phyloP scores from a whole-genome alignment of 805 yeast species.

The Saccharomycopsis lassenensis region DNA sequence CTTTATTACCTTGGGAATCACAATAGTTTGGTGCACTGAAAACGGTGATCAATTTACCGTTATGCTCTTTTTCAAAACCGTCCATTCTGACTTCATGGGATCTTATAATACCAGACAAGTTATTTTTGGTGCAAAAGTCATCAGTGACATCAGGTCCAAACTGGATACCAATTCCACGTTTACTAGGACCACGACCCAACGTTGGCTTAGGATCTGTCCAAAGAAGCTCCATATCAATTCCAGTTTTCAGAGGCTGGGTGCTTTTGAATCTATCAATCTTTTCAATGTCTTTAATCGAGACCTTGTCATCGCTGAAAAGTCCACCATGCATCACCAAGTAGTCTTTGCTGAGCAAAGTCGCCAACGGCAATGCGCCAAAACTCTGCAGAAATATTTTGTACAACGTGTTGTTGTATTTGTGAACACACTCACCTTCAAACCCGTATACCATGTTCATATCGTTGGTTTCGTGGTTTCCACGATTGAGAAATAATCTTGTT shows the following conservation, averaged over 20 bases:
- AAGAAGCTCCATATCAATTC: conserved; percentile 88
- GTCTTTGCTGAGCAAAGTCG: conserved; percentile 65
- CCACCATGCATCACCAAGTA: conserved; percentile 96
- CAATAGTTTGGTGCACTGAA: conserved; percentile 98
- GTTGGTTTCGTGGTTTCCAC: conserved; percentile 96
- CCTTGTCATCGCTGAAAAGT: conserved; percentile 65
- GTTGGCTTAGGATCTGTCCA: conserved; percentile 93
- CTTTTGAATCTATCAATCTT: conserved; percentile 52
- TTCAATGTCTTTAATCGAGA: conserved; percentile 65
- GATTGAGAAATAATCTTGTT: conserved; percentile 54
- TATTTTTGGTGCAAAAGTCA: conserved; percentile 60
- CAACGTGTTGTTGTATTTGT: conserved; percentile 71
- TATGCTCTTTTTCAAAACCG: conserved; percentile 83
- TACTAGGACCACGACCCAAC: conserved; percentile 75
- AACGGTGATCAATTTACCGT: conserved; percentile 81
- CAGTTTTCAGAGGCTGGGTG: conserved; percentile 81
- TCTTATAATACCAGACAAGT: conserved; percentile 69
- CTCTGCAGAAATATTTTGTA: conserved; percentile 79
- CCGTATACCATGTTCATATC: conserved; percentile 97
- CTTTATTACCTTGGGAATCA: conserved; percentile 82
- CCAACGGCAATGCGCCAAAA: conserved; percentile 78
- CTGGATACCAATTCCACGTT: conserved; percentile 91
- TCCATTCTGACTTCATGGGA: conserved; percentile 93
- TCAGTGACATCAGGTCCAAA: conserved; percentile 95
- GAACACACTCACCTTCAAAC: conserved; percentile 90